Evolutionary conservation across 495 filamentous ascomycete genomes (phyloP), one percentile per base, ranked within the genome.

Genomic region (Lepraria neglecta): DNA sequence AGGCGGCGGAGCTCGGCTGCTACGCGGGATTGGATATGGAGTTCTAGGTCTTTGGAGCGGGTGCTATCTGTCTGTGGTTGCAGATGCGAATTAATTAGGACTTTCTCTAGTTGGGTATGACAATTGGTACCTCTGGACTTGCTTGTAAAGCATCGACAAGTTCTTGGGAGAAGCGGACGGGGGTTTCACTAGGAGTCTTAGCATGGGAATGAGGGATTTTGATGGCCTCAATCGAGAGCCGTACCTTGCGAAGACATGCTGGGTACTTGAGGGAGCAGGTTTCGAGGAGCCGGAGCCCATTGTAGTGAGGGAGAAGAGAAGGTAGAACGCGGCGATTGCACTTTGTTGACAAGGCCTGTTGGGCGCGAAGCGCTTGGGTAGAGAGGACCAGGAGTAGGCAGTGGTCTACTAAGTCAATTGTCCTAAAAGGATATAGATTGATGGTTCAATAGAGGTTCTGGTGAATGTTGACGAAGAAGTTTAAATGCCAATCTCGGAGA

Each of bases 11-110:
- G 87, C 74, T 97, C 95, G 64, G 83, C 76, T 67, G 84, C 81
- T 63, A 97, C 90, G 75, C 95, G 95, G 65, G 80, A 75, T 77
- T 97, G 91, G 70, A 97, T 87, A 65, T 90, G 84, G 62, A 95
- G 84, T 74, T 98, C 94, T 71, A 90, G 75, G 74, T 84, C 74
- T 74, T 88, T 89, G 67, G 85, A 78, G 69, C 94, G 92, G 64
- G 90, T 89, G 52, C 86, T 82, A 76, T 98, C 90, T 48, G 30
- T 94, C 84, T 52, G 9, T 17, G 28, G 15, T 6, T 24, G 2
- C 24, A 24, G 17, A 15, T 50, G 21, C 0, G 1, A 15, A 50
- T 28, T 2, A 3, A 4, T 50, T 50, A 28, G 21, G 10, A 3
- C 24, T 2, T 24, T 24, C 24, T 24, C 24, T 24, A 2, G 35